Percentiles rank a stretch among this genome's conserved stretches.
Evolutionary conservation across 495 filamentous ascomycete species (phyloP).

Genomic region (Aspergillus olivimuriae): DNA sequence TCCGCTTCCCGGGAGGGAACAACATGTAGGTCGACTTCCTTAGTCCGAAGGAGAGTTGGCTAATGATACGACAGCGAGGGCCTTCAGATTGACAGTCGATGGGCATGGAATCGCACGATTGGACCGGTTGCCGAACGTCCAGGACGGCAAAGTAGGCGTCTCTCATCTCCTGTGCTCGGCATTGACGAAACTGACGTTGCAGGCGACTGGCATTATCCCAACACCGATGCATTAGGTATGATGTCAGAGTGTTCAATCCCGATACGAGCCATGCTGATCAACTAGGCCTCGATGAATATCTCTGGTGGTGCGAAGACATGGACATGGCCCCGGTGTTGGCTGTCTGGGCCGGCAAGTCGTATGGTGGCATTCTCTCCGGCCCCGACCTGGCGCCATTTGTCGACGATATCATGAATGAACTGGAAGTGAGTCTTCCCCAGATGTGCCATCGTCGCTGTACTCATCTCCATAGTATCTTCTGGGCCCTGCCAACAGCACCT

Average conservation of each 20-base stretch:
- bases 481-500: slow-evolving; percentile 23
- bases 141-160: slow-evolving; percentile 39
- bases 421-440: slow-evolving; percentile 48
- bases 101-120: slow-evolving; percentile 66
- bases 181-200: background rate
- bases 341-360: slow-evolving; percentile 58
- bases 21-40: slow-evolving; percentile 34
- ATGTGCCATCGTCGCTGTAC: too few species aligned
- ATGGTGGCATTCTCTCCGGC: slow-evolving; percentile 37
- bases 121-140: slow-evolving; percentile 57
- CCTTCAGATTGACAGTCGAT: slow-evolving; percentile 35
- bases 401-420: slow-evolving; percentile 55
- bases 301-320: slow-evolving; percentile 62
- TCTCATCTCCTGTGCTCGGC: background rate
- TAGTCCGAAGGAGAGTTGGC: background rate
- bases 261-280: background rate
- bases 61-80: slow-evolving; percentile 17
- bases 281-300: slow-evolving; percentile 47
- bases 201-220: slow-evolving; percentile 55
- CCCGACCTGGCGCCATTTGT: slow-evolving; percentile 36
- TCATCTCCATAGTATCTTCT: slow-evolving; percentile 19
- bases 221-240: slow-evolving; percentile 54
- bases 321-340: slow-evolving; percentile 49
- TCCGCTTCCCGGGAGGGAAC: slow-evolving; percentile 63
- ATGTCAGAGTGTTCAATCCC: too few species aligned